Evolutionary conservation across 2,329 filamentous ascomycete genomes (phyloP).

Genomic region (Colletotrichum phormii): DNA sequence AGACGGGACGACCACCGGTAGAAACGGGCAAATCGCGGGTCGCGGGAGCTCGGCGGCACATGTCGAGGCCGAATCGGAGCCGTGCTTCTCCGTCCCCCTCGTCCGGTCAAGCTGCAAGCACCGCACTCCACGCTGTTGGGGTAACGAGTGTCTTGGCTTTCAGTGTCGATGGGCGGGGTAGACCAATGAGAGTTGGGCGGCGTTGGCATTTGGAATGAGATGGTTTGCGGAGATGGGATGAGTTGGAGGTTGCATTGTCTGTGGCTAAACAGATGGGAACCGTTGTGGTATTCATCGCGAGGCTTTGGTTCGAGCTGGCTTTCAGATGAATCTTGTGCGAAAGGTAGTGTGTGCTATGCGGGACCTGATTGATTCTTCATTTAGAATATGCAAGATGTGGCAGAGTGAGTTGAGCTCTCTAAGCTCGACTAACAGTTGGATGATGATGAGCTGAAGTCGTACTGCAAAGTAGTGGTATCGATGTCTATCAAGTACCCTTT

Average conservation of each 20-base stretch:
- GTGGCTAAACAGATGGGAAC: neutral
- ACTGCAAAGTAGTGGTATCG: neutral
- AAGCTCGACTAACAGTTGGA: neutral
- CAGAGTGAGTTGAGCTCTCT: neutral
- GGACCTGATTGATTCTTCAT: neutral
- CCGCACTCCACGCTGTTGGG: neutral
- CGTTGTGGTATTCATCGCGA: neutral
- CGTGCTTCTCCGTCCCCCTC: neutral
- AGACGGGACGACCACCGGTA: neutral
- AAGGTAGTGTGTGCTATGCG: neutral
- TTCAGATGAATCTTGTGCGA: neutral
- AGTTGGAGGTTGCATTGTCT: neutral
- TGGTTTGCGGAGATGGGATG: neutral
- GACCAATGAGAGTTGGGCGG: neutral
- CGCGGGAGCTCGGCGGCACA: constrained; percentile 13
- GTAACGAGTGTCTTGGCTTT: constrained; percentile 12
- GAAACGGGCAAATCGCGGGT: neutral
- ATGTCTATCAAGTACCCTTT: neutral
- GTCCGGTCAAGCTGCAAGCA: neutral
- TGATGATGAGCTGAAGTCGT: fast-evolving
- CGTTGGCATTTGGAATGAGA: neutral
- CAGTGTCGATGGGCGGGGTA: constrained; percentile 8
- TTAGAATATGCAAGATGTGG: neutral
- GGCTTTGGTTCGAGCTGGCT: neutral
- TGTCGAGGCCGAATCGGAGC: constrained; percentile 28